These are phyloP conservation scores for Sequoiadendron giganteum DNA, from an alignment of 75 land plant species.

Conservation along the genomic window DNA sequence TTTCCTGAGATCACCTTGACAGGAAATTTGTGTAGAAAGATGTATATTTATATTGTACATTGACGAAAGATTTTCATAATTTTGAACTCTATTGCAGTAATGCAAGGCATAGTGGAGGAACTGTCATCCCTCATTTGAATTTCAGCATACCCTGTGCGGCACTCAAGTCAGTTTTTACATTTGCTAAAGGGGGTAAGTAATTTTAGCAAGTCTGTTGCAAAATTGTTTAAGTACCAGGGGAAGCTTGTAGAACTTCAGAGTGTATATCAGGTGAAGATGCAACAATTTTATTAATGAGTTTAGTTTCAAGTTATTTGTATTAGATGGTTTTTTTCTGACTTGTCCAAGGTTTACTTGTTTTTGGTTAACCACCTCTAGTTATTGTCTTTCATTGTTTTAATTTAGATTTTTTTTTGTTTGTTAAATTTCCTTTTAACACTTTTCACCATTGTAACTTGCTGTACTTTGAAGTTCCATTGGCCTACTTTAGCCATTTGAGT, in stretches of 20 bases:
- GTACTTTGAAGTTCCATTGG: background rate
- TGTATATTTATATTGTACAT: background rate
- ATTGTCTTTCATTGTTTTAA: background rate
- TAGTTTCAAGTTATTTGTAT: background rate
- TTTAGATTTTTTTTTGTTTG: background rate
- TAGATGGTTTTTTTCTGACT: background rate
- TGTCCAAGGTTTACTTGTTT: background rate
- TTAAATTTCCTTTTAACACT: background rate
- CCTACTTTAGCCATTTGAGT: background rate
- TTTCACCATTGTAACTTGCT: background rate
- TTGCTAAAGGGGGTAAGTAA: conserved; percentile 45
- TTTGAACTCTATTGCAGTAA: conserved; percentile 46
- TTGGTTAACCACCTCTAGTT: background rate
- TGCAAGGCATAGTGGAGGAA: conserved; percentile 87
- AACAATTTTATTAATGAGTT: background rate
- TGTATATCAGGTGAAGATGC: background rate
- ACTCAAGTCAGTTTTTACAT: conserved; percentile 60
- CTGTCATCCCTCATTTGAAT: conserved; percentile 82
- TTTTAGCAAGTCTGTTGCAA: conserved; percentile 9
- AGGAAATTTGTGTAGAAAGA: background rate
- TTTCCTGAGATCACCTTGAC: background rate
- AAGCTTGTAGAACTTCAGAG: conserved; percentile 3
- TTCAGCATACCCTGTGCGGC: conserved; percentile 91
- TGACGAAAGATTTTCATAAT: background rate
- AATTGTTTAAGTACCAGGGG: conserved; percentile 2